phyloP scores from a whole-genome alignment of 2,329 filamentous ascomycete genomes.

The Hymenoscyphus fraxineus region DNA sequence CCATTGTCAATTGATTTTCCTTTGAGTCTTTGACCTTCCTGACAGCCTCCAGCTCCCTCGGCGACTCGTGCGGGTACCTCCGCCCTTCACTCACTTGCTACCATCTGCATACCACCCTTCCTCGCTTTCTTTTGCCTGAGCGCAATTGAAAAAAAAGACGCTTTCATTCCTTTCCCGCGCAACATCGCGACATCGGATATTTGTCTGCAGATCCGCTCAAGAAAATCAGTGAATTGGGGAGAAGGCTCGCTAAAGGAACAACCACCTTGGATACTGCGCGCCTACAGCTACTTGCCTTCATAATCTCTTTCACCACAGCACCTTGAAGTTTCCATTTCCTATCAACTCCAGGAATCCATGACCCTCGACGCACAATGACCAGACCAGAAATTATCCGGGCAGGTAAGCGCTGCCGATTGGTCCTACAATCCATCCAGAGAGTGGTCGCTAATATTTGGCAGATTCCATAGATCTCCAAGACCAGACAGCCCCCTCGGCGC shows the following conservation, averaged over 20 bases:
- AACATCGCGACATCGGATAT: neutral
- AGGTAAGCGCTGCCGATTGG: constrained; percentile 37
- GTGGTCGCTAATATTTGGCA: constrained; percentile 40
- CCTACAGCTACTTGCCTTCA: constrained; percentile 17
- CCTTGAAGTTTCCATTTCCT: constrained; percentile 11
- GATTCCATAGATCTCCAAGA: constrained; percentile 95
- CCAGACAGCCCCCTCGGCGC: constrained; percentile 73
- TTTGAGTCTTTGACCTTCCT: too few species aligned
- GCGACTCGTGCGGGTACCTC: too few species aligned
- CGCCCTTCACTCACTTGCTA: too few species aligned
- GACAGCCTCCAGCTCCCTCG: too few species aligned
- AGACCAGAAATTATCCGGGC: constrained; percentile 53
- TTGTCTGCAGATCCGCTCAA: neutral
- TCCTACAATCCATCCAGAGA: neutral
- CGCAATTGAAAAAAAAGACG: neutral
- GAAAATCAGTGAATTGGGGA: neutral
- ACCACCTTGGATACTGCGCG: constrained; percentile 9
- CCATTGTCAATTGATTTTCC: too few species aligned
- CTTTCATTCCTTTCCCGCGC: neutral
- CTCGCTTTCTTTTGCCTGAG: neutral
- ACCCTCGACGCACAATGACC: constrained; percentile 42
- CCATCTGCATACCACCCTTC: neutral
- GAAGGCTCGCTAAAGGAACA: neutral
- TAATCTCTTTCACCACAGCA: constrained; percentile 13
- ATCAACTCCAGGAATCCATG: constrained; percentile 19